Evolutionary conservation across 2,329 filamentous ascomycete genomes (phyloP).

Genomic region (Sphaceloma murrayae): DNA sequence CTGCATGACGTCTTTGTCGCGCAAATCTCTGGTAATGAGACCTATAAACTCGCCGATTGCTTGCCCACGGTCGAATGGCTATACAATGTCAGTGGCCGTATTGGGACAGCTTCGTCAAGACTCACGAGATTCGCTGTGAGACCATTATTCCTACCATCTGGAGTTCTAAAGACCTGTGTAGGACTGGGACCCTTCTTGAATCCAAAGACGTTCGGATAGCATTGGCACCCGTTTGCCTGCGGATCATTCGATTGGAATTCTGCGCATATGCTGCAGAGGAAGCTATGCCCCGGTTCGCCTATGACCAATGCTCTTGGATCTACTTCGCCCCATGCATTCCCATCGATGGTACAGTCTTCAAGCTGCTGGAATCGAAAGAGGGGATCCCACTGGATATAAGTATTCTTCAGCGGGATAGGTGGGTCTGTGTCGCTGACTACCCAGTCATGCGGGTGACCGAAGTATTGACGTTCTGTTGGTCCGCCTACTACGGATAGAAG

Average conservation of each 20-base stretch:
- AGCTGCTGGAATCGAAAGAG: conserved; percentile 42
- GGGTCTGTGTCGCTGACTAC: conserved; percentile 39
- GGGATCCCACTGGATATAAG: conserved; percentile 40
- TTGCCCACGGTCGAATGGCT: conserved; percentile 42
- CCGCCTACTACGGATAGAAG: conserved; percentile 41
- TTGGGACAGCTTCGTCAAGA: not conserved
- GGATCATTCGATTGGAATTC: conserved; percentile 44
- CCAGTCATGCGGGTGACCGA: conserved; percentile 45
- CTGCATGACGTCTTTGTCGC: conserved; percentile 48
- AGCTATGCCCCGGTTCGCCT: conserved; percentile 17
- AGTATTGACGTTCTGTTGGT: conserved; percentile 33
- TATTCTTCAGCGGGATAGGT: conserved; percentile 37
- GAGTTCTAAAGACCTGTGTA: conserved; percentile 45
- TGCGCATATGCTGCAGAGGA: conserved; percentile 38
- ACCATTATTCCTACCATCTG: conserved; percentile 47
- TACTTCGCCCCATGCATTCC: conserved; percentile 39
- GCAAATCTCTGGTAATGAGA: conserved; percentile 43
- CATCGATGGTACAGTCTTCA: conserved; percentile 43
- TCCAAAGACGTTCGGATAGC: conserved; percentile 44
- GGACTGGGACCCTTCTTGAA: conserved; percentile 34
- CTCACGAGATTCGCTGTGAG: conserved; percentile 34
- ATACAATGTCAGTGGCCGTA: not conserved
- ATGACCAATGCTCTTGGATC: conserved; percentile 38
- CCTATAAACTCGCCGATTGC: conserved; percentile 50
- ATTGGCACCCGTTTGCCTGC: conserved; percentile 42